These are phyloP conservation scores for Saprolegnia parasitica DNA, from an alignment of 352 stramenopile species.

Conservation along the genomic window DNA sequence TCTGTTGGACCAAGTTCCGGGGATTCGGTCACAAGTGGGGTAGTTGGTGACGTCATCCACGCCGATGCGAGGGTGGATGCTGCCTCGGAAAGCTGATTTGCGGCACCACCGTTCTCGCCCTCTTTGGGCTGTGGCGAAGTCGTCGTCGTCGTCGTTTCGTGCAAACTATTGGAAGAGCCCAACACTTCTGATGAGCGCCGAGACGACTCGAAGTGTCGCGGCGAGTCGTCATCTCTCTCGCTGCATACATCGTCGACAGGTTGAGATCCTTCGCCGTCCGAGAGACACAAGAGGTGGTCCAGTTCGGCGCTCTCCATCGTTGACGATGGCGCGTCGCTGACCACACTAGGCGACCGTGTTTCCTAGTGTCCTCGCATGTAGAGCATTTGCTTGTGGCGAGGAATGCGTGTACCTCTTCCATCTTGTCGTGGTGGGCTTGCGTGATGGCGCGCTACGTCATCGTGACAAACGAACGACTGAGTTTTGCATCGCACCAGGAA, in stretches of 20 bases:
- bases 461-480: not conserved
- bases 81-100: too few species aligned
- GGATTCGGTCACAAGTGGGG: too few species aligned
- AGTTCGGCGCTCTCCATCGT: not conserved
- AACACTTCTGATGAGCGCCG: too few species aligned
- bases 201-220: too few species aligned
- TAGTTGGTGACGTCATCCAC: too few species aligned
- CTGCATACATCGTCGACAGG: not conserved
- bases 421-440: slow-evolving; percentile 10
- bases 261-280: slow-evolving; percentile 2
- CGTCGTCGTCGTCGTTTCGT: too few species aligned
- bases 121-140: too few species aligned
- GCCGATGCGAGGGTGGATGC: too few species aligned
- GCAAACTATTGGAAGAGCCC: too few species aligned
- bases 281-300: slow-evolving; percentile 1
- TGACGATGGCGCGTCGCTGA: not conserved
- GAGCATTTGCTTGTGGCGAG: not conserved
- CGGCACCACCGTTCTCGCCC: too few species aligned
- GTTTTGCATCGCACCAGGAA: not conserved
- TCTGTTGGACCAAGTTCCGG: too few species aligned
- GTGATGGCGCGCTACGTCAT: not conserved
- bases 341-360: not conserved
- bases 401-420: not conserved
- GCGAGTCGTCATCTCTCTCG: not conserved
- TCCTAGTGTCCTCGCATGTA: not conserved